A percentile compares a stretch with the other conserved stretches of the same genome.
Evolutionary conservation across 768 basidiomycete species (phyloP).

Genomic region (Chalciporus piperatus): DNA sequence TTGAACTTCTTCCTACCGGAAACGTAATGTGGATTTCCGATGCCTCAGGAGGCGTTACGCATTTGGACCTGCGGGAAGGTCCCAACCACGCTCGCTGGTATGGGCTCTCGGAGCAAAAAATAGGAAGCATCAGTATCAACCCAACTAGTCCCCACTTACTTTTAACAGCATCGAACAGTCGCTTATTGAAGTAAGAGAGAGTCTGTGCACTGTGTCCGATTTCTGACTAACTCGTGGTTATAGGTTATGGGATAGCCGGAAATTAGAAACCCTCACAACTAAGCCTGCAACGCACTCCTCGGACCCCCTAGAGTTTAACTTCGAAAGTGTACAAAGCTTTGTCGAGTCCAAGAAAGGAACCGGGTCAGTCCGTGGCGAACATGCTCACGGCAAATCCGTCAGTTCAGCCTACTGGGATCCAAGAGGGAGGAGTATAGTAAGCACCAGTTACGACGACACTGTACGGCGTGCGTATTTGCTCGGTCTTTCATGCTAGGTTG

Average conservation of each 20-base stretch:
- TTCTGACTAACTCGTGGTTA: not conserved
- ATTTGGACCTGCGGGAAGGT: constrained; percentile 69
- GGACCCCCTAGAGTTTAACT: constrained; percentile 35
- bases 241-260: constrained; percentile 82
- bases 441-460: constrained; percentile 82
- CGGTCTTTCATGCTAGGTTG: not conserved
- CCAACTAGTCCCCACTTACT: constrained; percentile 64
- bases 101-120: constrained; percentile 65
- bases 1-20: constrained; percentile 66
- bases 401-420: constrained; percentile 89
- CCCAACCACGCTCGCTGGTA: constrained; percentile 57
- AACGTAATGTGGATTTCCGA: constrained; percentile 88
- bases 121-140: constrained; percentile 79
- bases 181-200: constrained; percentile 60
- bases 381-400: constrained; percentile 70
- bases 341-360: constrained; percentile 50
- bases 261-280: constrained; percentile 46
- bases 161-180: constrained; percentile 75
- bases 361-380: constrained; percentile 59
- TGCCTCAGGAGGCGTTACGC: constrained; percentile 64
- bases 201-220: not conserved
- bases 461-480: constrained; percentile 53
- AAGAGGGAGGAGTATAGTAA: constrained; percentile 72
- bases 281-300: too few relatives aligned
- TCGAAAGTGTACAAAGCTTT: constrained; percentile 48